These are phyloP conservation scores for Syzygium aqueum DNA, from an alignment of 345 rosid species.

Conservation along the genomic window DNA sequence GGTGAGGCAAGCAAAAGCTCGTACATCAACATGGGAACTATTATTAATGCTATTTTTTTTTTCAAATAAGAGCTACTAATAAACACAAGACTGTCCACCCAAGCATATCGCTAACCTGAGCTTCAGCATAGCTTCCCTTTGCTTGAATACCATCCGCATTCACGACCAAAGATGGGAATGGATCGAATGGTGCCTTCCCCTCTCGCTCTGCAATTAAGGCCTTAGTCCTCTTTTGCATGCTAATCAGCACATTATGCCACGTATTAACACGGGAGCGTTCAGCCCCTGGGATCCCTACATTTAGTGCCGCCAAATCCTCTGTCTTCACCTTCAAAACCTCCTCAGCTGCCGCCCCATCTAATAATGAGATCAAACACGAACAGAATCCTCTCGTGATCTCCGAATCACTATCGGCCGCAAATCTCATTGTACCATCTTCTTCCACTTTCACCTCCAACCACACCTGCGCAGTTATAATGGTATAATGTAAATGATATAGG, in stretches of 20 bases:
- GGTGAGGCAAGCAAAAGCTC: background rate
- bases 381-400: conserved; percentile 80
- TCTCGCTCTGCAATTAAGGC: conserved; percentile 47
- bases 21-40: background rate
- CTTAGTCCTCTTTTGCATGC: conserved; percentile 89
- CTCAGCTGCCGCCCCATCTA: conserved; percentile 65
- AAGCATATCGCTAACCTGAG: conserved; percentile 47
- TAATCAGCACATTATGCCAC: conserved; percentile 85
- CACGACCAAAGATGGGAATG: conserved; percentile 71
- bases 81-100: background rate
- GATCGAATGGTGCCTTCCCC: conserved; percentile 52
- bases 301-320: conserved; percentile 62
- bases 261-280: conserved; percentile 83
- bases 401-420: conserved; percentile 79
- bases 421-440: conserved; percentile 55
- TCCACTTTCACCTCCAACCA: conserved; percentile 73
- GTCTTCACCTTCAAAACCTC: conserved; percentile 63
- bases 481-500: background rate
- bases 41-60: background rate
- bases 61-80: background rate
- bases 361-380: conserved; percentile 54
- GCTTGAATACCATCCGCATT: conserved; percentile 56
- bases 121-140: conserved; percentile 84
- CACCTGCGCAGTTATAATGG: conserved; percentile 32
- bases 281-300: conserved; percentile 46